Evolutionary conservation across 2,329 filamentous ascomycete species (phyloP).

Genomic region (Celoporthe dispersa): DNA sequence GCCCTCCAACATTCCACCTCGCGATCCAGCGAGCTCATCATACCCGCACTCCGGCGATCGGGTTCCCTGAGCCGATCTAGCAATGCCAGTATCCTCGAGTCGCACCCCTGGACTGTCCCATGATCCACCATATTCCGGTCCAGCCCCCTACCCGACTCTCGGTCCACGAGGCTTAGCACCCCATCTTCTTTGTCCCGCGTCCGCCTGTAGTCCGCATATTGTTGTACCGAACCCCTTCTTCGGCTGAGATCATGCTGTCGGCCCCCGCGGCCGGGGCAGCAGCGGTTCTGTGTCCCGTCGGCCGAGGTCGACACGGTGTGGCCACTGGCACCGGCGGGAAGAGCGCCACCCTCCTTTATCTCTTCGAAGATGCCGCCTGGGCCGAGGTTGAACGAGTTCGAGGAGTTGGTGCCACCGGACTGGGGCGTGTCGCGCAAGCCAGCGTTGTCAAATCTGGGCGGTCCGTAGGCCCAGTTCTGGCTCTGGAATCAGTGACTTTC

Average conservation of each 20-base stretch:
- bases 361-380: conserved; percentile 21
- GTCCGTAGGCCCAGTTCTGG: conserved; percentile 16
- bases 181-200: neutral
- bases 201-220: neutral
- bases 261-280: neutral
- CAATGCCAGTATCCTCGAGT: conserved; percentile 16
- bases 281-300: conserved; percentile 16
- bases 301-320: neutral
- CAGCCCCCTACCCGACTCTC: conserved; percentile 12
- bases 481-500: neutral
- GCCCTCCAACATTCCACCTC: conserved; percentile 13
- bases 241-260: neutral
- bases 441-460: neutral
- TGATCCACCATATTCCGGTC: conserved; percentile 16
- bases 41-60: neutral
- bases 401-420: neutral
- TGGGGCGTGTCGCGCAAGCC: conserved; percentile 22
- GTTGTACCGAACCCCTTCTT: neutral
- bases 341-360: conserved; percentile 16
- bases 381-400: neutral
- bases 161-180: conserved; percentile 1
- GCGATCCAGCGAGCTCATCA: conserved; percentile 4
- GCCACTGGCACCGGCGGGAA: neutral
- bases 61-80: conserved; percentile 16
- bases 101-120: conserved; percentile 7